phyloP scores from a whole-genome alignment of 106 monocot genomes.

The Allium sativum region DNA sequence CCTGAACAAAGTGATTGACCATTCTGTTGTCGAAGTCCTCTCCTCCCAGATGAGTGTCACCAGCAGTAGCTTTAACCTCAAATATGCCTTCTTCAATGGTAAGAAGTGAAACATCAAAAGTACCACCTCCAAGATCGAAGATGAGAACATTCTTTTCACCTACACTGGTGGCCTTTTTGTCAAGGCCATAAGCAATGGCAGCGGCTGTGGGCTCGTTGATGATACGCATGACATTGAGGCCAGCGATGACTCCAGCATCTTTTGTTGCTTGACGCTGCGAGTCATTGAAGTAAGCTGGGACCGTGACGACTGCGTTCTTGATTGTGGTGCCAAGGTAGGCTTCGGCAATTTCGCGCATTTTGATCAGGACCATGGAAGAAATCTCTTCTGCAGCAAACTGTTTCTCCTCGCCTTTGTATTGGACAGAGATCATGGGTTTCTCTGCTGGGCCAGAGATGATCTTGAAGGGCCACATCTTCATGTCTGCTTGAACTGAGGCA shows the following conservation, averaged over 20 bases:
- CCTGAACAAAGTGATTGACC: constrained; percentile 21
- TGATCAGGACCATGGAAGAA: constrained; percentile 29
- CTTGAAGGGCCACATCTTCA: constrained; percentile 38
- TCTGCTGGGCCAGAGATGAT: constrained; percentile 24
- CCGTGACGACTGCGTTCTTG: constrained; percentile 28
- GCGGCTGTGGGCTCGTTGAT: constrained; percentile 49
- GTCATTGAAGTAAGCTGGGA: constrained; percentile 28
- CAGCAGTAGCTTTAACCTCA: constrained; percentile 85
- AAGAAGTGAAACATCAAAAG: constrained; percentile 31
- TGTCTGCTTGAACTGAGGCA: constrained; percentile 20
- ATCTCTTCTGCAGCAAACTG: constrained; percentile 34
- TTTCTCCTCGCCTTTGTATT: constrained; percentile 30
- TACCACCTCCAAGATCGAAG: constrained; percentile 27
- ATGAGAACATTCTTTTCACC: constrained; percentile 45
- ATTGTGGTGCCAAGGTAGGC: constrained; percentile 25
- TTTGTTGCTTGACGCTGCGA: constrained; percentile 35
- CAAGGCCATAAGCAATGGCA: constrained; percentile 45
- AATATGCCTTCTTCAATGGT: constrained; percentile 53
- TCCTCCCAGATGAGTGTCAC: constrained; percentile 65
- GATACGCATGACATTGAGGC: constrained; percentile 31
- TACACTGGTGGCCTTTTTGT: constrained; percentile 31
- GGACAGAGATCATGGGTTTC: constrained; percentile 30
- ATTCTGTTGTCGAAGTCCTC: constrained; percentile 22
- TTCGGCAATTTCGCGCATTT: constrained; percentile 33
- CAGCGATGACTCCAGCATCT: constrained; percentile 34